These are phyloP conservation scores for Colletotrichum spinosum DNA, from an alignment of 2,329 filamentous ascomycete species.

Conservation along the genomic window DNA sequence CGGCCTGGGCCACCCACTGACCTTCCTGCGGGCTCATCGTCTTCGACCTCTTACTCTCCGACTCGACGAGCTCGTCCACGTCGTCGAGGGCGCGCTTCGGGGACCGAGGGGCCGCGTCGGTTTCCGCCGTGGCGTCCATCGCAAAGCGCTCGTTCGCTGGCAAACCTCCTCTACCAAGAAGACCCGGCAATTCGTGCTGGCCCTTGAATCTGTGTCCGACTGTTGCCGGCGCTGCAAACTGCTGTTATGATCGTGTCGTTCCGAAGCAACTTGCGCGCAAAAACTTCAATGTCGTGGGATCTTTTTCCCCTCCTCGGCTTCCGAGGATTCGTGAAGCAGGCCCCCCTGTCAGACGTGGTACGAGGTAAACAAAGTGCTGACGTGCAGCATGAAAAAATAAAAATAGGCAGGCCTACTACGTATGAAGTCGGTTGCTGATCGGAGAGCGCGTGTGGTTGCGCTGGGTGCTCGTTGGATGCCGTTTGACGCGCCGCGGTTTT, in stretches of 20 bases:
- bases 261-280: no score
- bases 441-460: neutral
- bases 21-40: conserved; percentile 14
- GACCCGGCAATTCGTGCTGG: no score
- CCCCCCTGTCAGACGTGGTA: neutral
- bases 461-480: neutral
- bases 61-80: conserved; percentile 8
- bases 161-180: no score
- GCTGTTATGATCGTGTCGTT: no score
- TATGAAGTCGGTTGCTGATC: no score
- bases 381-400: conserved; percentile 2
- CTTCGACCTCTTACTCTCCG: conserved; percentile 23
- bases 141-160: no score
- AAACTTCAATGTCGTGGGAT: no score
- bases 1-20: neutral
- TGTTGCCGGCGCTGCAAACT: no score
- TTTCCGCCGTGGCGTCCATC: neutral
- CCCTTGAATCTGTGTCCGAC: no score
- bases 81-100: conserved; percentile 28
- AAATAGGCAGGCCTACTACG: neutral
- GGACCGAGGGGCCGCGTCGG: conserved; percentile 6
- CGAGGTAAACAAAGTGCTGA: conserved; percentile 11
- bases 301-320: neutral
- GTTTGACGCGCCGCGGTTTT: conserved; percentile 1
- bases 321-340: neutral